Evolutionary conservation across 768 basidiomycete species (phyloP), one percentile per base, ranked within the genome.

Genomic region (Trametes cingulata): DNA sequence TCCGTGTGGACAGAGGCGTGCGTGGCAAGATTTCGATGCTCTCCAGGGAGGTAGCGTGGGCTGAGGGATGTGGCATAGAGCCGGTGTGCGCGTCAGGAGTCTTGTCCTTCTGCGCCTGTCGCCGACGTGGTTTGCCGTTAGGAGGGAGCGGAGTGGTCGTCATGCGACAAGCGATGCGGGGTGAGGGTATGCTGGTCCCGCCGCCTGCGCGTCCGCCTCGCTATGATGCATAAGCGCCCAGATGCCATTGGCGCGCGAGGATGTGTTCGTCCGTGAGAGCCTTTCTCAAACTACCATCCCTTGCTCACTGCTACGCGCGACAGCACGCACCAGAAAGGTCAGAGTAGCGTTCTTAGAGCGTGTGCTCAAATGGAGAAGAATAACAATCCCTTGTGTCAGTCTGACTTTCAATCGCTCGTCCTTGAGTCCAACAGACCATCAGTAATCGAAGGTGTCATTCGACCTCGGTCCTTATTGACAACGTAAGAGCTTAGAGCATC

Each of bases 21-120:
- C 71, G 66, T 19, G 71, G 71, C 52, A 62, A 59, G 39, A 72
- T 65, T 15, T 65, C 56, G 35, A 72, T 69, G 63, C 69, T 70
- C 39, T 72, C 68, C 35, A 72, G 63, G 15, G 71, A 72, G 46
- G 71, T 69, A 24, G 67, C 48, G 25, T 62, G 63, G 12, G 61
- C 71, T 7, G 33, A 40, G n/a, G 64, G 63, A 13, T 65, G 63
- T 0, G 64, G 66, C 70, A 69, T 69, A 35, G 52, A 56, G 33
- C 63, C 63, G 17, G 58, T n/a, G 37, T 60, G 57, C 17, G 60
- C 35, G 9, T 53, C 45, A 20, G 61, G 25, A 29, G 36, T 12
- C 35, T 46, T 39, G 19, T 56, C 37, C 37, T 60, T 51, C 50
- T 59, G 47, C 13, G 48, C 40, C 47, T 43, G 53, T 43, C 62